Evolutionary conservation across 1,284 basidiomycete genomes (phyloP).

Genomic region (Phellopilus nigrolimitatus): DNA sequence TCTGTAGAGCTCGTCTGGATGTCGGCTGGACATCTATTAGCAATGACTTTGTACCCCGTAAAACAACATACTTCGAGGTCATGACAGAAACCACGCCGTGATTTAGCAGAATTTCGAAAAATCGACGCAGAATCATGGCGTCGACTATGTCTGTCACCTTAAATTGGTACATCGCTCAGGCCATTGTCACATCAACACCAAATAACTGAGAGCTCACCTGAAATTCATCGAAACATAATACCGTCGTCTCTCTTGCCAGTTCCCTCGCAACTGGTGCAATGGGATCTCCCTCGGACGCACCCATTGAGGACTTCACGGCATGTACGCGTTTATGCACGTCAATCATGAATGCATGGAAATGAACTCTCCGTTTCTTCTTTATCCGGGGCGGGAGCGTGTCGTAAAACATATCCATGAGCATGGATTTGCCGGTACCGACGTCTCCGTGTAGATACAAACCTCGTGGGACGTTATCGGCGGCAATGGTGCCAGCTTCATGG

Average conservation of each 20-base stretch:
- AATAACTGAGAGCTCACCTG: conserved; percentile 51
- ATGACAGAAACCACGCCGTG: conserved; percentile 93
- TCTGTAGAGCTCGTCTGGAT: conserved; percentile 97
- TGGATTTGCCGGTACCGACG: conserved; percentile 95
- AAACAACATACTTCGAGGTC: conserved; percentile 83
- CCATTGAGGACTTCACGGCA: conserved; percentile 65
- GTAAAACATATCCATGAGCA: conserved; percentile 99
- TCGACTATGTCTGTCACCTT: conserved; percentile 97
- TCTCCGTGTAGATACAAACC: conserved; percentile 97
- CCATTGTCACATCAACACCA: background rate
- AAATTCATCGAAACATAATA: conserved; percentile 98
- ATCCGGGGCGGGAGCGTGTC: conserved; percentile 79
- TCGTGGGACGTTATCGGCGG: conserved; percentile 62
- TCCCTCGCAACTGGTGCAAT: conserved; percentile 87
- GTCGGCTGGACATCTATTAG: conserved; percentile 58
- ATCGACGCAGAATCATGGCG: conserved; percentile 92
- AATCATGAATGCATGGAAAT: conserved; percentile 99
- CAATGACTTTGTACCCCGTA: background rate
- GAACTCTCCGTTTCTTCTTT: conserved; percentile 78
- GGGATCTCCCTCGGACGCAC: conserved; percentile 73
- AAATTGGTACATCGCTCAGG: background rate
- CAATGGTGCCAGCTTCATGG: conserved; percentile 25
- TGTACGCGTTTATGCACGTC: conserved; percentile 95
- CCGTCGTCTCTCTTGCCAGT: conserved; percentile 78
- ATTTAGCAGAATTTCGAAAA: conserved; percentile 82